Evolutionary conservation across 2,329 filamentous ascomycete genomes (phyloP), one percentile per base, ranked within the genome.

Genomic region (Apiospora marii): DNA sequence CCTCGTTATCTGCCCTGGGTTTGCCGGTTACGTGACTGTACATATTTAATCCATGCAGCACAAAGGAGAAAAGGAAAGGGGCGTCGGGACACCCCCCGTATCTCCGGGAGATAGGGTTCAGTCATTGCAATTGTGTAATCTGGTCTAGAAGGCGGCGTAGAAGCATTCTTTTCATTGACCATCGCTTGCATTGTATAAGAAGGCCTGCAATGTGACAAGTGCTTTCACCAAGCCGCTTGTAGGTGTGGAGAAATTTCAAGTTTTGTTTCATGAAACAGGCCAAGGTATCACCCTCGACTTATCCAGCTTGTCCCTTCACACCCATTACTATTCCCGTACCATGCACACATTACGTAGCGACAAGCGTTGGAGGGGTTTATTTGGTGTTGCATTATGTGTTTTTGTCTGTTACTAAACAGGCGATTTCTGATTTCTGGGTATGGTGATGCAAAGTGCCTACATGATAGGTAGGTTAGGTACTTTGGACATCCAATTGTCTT

Each of bases 211-310:
- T 41, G 37, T 41, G 37, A 41, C 8, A 6, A n/a, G 43, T 44
- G 43, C 16, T 16, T 44, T 16, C 43, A 16, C 13, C 58, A n/a
- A 37, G 34, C 22, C 58, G 41, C 58, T 37, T n/a, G 53, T 30
- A 61, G 34, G 58, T 64, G 58, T 64, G 58, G 58, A 30, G 58
- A 64, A 37, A 41, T 58, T 64, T 64, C 58, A 64, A 41, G 58
- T 64, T 64, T 64, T n/a, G 58, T 64, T 64, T 64, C 58, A 64
- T 34, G 34, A 64, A 64, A 64, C 34, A 37, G 13, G 58, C 58
- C 58, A 64, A 64, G 58, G 58, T 64, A 64, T 64, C 58, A 64
- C 41, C 58, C 22, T 53, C 51, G 46, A 61, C 34, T 30, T 34
- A 41, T n/a, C 58, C 30, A n/a, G 19, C 22, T 19, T n/a, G 16